A percentile compares a stretch with the other conserved stretches of the same genome.
Evolutionary conservation across 1,139 yeast genomes (phyloP).

Genomic region (Kurtzmaniella natalensis): DNA sequence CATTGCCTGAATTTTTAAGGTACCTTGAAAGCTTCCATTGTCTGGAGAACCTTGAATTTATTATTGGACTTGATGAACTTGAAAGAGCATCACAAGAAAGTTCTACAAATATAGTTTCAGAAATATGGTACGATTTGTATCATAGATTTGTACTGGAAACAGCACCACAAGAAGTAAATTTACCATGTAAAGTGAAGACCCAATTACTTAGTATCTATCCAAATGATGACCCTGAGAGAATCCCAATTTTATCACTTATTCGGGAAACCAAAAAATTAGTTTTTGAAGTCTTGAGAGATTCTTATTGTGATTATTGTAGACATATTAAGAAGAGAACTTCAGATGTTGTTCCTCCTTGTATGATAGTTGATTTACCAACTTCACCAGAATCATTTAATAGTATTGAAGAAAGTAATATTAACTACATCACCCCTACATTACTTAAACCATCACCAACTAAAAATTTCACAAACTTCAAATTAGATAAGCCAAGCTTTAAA

Average conservation of each 20-base stretch:
- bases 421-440: constrained; percentile 4
- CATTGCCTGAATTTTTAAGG: constrained; percentile 19
- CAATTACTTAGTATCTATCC: constrained; percentile 6
- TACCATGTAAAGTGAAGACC: constrained; percentile 21
- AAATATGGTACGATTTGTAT: constrained; percentile 24
- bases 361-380: constrained; percentile 6
- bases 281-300: constrained; percentile 30
- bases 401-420: background rate
- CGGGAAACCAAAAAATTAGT: constrained; percentile 21
- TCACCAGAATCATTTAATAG: constrained; percentile 6
- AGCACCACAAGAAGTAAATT: constrained; percentile 31
- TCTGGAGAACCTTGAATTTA: constrained; percentile 33
- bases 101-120: background rate
- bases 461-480: constrained; percentile 5
- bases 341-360: constrained; percentile 3
- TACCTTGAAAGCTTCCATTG: constrained; percentile 30
- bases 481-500: constrained; percentile 2
- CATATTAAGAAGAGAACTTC: constrained; percentile 12
- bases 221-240: background rate
- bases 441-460: constrained; percentile 5
- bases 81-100: constrained; percentile 9
- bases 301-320: constrained; percentile 30
- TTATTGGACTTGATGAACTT: constrained; percentile 21
- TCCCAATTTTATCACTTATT: constrained; percentile 11
- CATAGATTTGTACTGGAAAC: constrained; percentile 23